Evolutionary conservation across 2,329 filamentous ascomycete species (phyloP).

Genomic region (Phialophora tarda): DNA sequence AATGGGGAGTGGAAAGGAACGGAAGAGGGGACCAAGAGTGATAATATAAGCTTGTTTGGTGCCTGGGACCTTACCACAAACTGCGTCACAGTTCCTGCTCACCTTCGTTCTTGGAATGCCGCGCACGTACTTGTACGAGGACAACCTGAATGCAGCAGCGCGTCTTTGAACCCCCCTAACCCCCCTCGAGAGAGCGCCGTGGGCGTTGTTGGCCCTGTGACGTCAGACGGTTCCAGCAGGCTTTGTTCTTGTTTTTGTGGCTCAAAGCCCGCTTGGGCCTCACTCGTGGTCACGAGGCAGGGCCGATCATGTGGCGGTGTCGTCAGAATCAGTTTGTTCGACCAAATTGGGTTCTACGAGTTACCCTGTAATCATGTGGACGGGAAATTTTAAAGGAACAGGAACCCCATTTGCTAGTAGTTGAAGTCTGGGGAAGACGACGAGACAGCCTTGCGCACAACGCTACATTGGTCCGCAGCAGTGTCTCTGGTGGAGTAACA

Average conservation of each 20-base stretch:
- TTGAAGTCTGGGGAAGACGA: neutral
- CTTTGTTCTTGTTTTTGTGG: conserved; percentile 35
- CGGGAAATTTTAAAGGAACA: neutral
- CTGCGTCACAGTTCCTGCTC: conserved; percentile 18
- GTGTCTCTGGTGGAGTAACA: neutral
- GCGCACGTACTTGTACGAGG: neutral
- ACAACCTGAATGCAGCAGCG: neutral
- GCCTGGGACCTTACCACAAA: conserved; percentile 1
- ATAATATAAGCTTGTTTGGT: conserved; percentile 2
- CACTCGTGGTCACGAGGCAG: conserved; percentile 22
- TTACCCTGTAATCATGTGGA: neutral
- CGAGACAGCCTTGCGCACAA: neutral
- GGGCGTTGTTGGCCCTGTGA: conserved; percentile 26
- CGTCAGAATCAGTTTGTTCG: neutral
- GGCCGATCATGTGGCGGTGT: conserved; percentile 6
- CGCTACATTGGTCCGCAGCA: neutral
- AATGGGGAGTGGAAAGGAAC: neutral
- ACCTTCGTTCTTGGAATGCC: conserved; percentile 16
- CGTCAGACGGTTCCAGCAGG: conserved; percentile 22
- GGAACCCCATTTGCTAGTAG: neutral
- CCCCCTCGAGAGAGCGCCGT: neutral
- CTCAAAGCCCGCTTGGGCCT: conserved; percentile 15
- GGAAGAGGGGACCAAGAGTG: neutral
- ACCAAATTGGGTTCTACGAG: neutral
- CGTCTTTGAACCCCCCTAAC: neutral